Evolutionary conservation across 331 rosid genomes (phyloP).

Genomic region (Erythrophleum ivorense): DNA sequence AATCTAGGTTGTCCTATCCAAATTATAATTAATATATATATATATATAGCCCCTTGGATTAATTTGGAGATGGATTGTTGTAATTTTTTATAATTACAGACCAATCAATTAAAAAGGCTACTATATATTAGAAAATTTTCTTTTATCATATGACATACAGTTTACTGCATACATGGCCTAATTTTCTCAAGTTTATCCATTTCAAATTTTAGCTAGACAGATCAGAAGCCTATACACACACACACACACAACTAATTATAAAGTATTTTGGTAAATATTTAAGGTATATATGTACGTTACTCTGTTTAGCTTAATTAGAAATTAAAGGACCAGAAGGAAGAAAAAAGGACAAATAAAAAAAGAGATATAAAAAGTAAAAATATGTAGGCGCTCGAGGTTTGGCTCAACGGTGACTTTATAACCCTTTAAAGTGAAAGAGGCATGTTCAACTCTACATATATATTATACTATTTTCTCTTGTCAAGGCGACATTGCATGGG

Average conservation of each 20-base stretch:
- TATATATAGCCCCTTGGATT: background rate
- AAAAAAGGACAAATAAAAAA: background rate
- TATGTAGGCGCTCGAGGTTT: background rate
- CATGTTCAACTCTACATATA: background rate
- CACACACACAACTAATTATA: no score
- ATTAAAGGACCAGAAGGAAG: background rate
- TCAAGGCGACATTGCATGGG: slow-evolving; percentile 40
- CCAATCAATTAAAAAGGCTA: background rate
- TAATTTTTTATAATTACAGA: background rate
- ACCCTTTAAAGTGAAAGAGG: background rate
- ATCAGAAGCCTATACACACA: no score
- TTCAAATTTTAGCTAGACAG: no score
- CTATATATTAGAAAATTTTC: no score
- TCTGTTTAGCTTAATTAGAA: background rate
- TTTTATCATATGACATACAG: no score
- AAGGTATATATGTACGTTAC: no score
- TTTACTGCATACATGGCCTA: no score
- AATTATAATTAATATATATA: no score
- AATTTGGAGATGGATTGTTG: background rate
- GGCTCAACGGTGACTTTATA: no score
- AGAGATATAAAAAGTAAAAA: background rate
- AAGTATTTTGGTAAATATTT: no score
- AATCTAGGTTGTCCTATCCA: slow-evolving; percentile 54
- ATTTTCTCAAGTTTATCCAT: no score
- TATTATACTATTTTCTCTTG: background rate